A percentile compares a stretch with the other conserved stretches of the same genome.
These are phyloP conservation scores for Thymus mandschuricus DNA, from an alignment of 257 asterid species.

Conservation along the genomic window DNA sequence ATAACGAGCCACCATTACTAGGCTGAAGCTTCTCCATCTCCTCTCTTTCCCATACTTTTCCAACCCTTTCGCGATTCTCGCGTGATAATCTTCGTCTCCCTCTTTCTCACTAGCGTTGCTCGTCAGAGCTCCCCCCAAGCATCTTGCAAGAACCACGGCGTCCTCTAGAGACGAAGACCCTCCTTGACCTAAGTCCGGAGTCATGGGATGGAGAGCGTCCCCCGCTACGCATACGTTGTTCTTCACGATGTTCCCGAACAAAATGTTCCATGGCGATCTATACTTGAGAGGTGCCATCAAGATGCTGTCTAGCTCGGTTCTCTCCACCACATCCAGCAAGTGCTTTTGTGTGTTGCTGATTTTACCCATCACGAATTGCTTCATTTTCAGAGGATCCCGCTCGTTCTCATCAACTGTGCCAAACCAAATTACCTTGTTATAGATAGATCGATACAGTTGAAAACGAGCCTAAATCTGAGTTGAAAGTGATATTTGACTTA, in stretches of 20 bases:
- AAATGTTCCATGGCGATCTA: conserved; percentile 66
- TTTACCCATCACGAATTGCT: conserved; percentile 60
- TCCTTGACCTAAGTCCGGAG: conserved; percentile 83
- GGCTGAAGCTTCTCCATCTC: conserved; percentile 75
- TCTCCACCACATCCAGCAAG: conserved; percentile 43
- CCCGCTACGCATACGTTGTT: conserved; percentile 66
- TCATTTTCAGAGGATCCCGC: conserved; percentile 55
- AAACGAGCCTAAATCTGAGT: no score
- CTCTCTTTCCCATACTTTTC: conserved; percentile 54
- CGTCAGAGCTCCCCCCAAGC: conserved; percentile 48
- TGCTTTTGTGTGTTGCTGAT: conserved; percentile 39
- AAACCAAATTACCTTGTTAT: not conserved
- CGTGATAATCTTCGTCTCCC: conserved; percentile 26
- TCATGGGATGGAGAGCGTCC: conserved; percentile 88
- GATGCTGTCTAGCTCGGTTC: conserved; percentile 49
- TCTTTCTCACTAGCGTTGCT: not conserved
- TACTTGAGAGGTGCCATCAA: conserved; percentile 53
- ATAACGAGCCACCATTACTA: conserved; percentile 55
- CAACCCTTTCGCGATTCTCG: conserved; percentile 41
- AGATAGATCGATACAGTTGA: no score
- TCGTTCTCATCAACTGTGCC: conserved; percentile 50
- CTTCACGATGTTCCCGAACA: conserved; percentile 47
- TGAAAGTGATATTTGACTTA: no score
- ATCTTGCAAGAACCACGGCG: conserved; percentile 61
- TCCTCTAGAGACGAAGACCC: conserved; percentile 83